Percentiles rank a stretch among this genome's conserved stretches.
Evolutionary conservation across 345 rosid genomes (phyloP).

Genomic region (Odontarrhena argentea): DNA sequence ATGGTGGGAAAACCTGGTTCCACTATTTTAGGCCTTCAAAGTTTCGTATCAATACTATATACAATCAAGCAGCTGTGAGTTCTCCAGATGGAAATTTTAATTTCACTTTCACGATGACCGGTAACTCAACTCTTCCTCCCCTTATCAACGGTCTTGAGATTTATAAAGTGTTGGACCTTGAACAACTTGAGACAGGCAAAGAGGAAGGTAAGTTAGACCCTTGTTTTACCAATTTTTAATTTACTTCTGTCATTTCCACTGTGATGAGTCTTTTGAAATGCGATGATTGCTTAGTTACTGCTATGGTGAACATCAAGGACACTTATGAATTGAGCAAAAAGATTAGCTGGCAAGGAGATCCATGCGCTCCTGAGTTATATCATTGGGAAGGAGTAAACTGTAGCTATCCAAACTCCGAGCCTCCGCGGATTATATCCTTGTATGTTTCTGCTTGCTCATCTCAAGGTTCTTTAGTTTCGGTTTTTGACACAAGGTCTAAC

Average conservation of each 20-base stretch:
- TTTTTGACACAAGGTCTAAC: neutral
- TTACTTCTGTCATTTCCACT: neutral
- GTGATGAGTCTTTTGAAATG: constrained; percentile 12
- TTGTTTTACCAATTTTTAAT: neutral
- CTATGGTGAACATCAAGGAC: constrained; percentile 48
- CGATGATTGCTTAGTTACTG: constrained; percentile 39
- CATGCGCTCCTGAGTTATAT: constrained; percentile 39
- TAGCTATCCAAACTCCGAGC: constrained; percentile 18
- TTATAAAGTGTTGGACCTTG: constrained; percentile 32
- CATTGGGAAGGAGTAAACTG: constrained; percentile 53
- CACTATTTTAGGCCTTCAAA: constrained; percentile 33
- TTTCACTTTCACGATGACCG: constrained; percentile 30
- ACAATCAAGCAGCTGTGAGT: constrained; percentile 7
- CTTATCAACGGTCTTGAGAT: constrained; percentile 48
- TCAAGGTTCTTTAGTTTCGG: neutral
- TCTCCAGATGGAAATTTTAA: constrained; percentile 27
- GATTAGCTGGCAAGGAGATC: constrained; percentile 58
- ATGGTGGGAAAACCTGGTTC: constrained; percentile 30
- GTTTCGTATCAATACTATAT: constrained; percentile 31
- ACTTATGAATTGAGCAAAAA: constrained; percentile 35
- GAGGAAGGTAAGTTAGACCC: constrained; percentile 36
- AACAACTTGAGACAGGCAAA: constrained; percentile 28
- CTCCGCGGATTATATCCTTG: constrained; percentile 50
- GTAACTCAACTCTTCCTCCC: constrained; percentile 43
- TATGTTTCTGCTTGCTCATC: constrained; percentile 36